Evolutionary conservation across 2,329 filamentous ascomycete species (phyloP).

Genomic region (Sporothrix brunneoviolacea): DNA sequence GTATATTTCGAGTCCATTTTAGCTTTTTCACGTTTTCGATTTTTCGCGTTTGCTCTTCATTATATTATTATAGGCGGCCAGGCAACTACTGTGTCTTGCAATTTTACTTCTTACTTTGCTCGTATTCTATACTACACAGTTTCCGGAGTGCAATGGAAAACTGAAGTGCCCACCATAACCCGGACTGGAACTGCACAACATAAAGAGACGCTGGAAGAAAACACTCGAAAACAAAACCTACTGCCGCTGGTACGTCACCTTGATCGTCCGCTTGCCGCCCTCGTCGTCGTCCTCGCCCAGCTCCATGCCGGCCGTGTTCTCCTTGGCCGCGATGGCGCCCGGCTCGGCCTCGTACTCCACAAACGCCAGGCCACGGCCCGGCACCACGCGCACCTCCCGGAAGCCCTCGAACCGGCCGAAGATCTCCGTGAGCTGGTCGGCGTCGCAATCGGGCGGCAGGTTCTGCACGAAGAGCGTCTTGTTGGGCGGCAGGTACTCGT

Average conservation of each 20-base stretch:
- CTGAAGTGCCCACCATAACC: conserved; percentile 1
- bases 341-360: conserved; percentile 91
- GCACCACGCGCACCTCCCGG: conserved; percentile 83
- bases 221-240: conserved; percentile 32
- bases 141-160: conserved; percentile 17
- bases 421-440: conserved; percentile 69
- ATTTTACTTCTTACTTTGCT: background rate
- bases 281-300: conserved; percentile 51
- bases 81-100: background rate
- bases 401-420: conserved; percentile 92
- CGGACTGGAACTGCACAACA: too few relatives aligned
- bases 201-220: conserved; percentile 9
- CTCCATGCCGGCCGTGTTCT: conserved; percentile 79
- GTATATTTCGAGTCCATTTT: background rate
- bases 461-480: conserved; percentile 95
- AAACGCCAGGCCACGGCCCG: conserved; percentile 83
- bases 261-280: conserved; percentile 57
- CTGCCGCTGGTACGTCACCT: conserved; percentile 94
- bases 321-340: conserved; percentile 87
- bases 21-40: too few relatives aligned
- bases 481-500: conserved; percentile 96
- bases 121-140: background rate
- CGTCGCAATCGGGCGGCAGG: conserved; percentile 77
- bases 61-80: conserved; percentile 7
- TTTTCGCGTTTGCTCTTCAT: background rate